Conservation (phyloP, 306 rosid species). For the Prunus davidiana region DNA sequence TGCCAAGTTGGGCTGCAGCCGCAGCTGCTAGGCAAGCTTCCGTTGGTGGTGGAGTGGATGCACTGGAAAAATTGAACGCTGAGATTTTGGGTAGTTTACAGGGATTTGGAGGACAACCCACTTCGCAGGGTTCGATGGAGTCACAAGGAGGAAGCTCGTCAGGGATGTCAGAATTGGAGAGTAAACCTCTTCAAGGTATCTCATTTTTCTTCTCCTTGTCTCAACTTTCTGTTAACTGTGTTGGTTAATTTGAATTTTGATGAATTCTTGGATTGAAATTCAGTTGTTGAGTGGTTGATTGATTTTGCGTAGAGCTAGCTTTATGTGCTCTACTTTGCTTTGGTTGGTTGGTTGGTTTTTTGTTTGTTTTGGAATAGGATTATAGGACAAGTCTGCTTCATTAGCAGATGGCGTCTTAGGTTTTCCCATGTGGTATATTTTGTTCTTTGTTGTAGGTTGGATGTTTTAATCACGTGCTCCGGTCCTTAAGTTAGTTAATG, state of each 20-base stretch:
- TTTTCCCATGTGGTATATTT: not conserved
- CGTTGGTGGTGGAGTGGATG: conserved; percentile 29
- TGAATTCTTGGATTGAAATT: conserved; percentile 2
- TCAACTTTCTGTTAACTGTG: not conserved
- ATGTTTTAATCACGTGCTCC: not conserved
- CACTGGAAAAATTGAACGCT: conserved; percentile 38
- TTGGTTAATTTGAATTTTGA: not conserved
- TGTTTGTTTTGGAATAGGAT: not conserved
- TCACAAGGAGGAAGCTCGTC: conserved; percentile 86
- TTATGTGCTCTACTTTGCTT: not conserved
- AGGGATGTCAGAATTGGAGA: conserved; percentile 78
- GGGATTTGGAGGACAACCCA: conserved; percentile 37
- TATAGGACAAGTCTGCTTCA: not conserved
- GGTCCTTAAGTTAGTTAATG: not conserved
- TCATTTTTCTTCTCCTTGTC: not conserved
- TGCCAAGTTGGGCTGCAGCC: conserved; percentile 36
- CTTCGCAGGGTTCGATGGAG: conserved; percentile 69
- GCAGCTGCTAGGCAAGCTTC: conserved; percentile 43
- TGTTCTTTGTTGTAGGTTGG: not conserved
- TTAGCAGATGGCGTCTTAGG: not conserved
- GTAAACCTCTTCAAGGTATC: conserved; percentile 63
- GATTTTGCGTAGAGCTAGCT: not conserved
- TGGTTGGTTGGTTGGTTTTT: not conserved
- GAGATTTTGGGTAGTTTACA: conserved; percentile 33
- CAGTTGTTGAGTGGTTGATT: not conserved